phyloP scores from a whole-genome alignment of 2,329 filamentous ascomycete species.

The Fusarium tanahbumbuense region DNA sequence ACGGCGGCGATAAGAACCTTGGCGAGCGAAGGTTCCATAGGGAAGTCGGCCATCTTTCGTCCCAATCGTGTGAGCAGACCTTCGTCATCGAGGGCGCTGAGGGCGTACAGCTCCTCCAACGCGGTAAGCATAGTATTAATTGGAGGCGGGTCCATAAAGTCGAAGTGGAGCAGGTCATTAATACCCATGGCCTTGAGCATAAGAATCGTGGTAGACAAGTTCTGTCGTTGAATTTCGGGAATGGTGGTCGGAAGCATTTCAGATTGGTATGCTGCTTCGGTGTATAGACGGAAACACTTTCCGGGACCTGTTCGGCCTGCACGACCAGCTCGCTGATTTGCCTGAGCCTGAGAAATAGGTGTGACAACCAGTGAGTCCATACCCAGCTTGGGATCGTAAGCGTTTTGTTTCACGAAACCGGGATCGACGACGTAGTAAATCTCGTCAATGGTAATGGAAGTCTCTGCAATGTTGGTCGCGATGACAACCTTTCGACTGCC shows the following conservation, averaged over 20 bases:
- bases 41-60: constrained; percentile 98
- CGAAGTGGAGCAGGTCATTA: constrained; percentile 95
- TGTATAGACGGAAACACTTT: constrained; percentile 96
- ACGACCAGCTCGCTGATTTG: constrained; percentile 91
- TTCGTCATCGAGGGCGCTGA: constrained; percentile 94
- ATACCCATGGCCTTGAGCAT: constrained; percentile 99
- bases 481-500: constrained; percentile 94
- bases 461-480: constrained; percentile 98
- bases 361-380: constrained; percentile 98
- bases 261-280: constrained; percentile 92
- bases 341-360: constrained; percentile 95
- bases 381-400: constrained; percentile 94
- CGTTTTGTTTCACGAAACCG: constrained; percentile 97
- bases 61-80: constrained; percentile 91
- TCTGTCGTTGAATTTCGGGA: constrained; percentile 95
- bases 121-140: constrained; percentile 98
- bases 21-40: constrained; percentile 93
- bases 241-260: constrained; percentile 98
- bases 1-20: constrained; percentile 91
- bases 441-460: constrained; percentile 96
- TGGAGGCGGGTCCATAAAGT: constrained; percentile 98
- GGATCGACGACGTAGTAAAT: constrained; percentile 98
- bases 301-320: constrained; percentile 95
- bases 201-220: constrained; percentile 90
- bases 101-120: constrained; percentile 91